Conservation (phyloP, 352 stramenopile genomes). For the Hyaloperonospora brassicae region DNA sequence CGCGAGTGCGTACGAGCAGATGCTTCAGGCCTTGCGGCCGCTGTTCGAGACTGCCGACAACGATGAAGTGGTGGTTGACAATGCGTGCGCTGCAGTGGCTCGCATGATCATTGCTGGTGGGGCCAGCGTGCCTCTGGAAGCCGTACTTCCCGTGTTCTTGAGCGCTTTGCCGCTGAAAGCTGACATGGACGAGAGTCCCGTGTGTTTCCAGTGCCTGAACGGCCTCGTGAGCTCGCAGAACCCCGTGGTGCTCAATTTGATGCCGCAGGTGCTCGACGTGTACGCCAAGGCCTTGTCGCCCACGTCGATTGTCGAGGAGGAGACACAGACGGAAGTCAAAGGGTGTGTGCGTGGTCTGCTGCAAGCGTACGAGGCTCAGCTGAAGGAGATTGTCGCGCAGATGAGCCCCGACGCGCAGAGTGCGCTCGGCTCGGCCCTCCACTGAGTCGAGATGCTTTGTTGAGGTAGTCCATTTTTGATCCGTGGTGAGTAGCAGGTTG, state of each 20-base stretch:
- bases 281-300: conserved; percentile 68
- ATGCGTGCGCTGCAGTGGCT: conserved; percentile 88
- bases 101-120: conserved; percentile 88
- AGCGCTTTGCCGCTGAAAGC: conserved; percentile 91
- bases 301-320: conserved; percentile 60
- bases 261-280: conserved; percentile 70
- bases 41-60: conserved; percentile 86
- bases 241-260: conserved; percentile 52
- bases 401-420: conserved; percentile 67
- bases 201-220: conserved; percentile 92
- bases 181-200: conserved; percentile 94
- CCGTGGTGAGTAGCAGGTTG: conserved; percentile 25
- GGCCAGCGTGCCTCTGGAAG: conserved; percentile 78
- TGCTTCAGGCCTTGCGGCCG: conserved; percentile 87
- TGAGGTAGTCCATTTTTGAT: conserved; percentile 24
- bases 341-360: conserved; percentile 56
- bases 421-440: conserved; percentile 48
- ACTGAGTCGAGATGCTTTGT: conserved; percentile 25
- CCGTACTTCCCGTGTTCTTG: conserved; percentile 92
- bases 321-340: conserved; percentile 69
- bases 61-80: conserved; percentile 88
- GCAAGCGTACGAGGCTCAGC: conserved; percentile 62
- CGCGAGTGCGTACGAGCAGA: conserved; percentile 79
- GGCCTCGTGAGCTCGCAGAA: conserved; percentile 90
- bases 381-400: conserved; percentile 68